These are phyloP conservation scores for Primulina tabacum DNA, from an alignment of 257 asterid genomes.

Conservation along the genomic window DNA sequence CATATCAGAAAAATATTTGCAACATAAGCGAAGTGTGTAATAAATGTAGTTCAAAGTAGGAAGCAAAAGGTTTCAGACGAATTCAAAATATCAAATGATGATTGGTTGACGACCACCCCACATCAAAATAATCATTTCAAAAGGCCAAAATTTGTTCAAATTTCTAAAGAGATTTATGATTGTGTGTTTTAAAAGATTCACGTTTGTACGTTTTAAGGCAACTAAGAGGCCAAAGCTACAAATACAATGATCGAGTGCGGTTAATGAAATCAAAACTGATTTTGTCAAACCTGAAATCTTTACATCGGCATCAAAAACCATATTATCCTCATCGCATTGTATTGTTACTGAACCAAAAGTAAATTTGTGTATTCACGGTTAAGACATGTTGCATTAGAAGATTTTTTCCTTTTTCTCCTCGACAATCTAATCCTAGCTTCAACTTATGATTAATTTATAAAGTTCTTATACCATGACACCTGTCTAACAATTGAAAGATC, in stretches of 20 bases:
- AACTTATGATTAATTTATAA: background rate
- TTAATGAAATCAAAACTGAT: background rate
- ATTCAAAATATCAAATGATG: background rate
- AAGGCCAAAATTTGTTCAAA: slow-evolving; percentile 7
- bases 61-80: background rate
- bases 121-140: slow-evolving; percentile 10
- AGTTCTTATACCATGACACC: background rate
- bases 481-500: slow-evolving; percentile 1
- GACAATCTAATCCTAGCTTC: background rate
- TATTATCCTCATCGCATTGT: background rate
- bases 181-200: background rate
- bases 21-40: background rate
- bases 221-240: background rate
- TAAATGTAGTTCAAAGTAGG: background rate
- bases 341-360: background rate
- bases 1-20: background rate
- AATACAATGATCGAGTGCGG: background rate
- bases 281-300: background rate
- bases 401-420: background rate
- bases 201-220: background rate
- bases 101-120: slow-evolving; percentile 9
- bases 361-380: background rate
- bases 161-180: slow-evolving; percentile 6
- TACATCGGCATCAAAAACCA: background rate
- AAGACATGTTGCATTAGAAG: background rate